Percentiles rank a stretch among this genome's conserved stretches.
Conservation (phyloP, 768 basidiomycete genomes). For the Paxillus rubicundulus region DNA sequence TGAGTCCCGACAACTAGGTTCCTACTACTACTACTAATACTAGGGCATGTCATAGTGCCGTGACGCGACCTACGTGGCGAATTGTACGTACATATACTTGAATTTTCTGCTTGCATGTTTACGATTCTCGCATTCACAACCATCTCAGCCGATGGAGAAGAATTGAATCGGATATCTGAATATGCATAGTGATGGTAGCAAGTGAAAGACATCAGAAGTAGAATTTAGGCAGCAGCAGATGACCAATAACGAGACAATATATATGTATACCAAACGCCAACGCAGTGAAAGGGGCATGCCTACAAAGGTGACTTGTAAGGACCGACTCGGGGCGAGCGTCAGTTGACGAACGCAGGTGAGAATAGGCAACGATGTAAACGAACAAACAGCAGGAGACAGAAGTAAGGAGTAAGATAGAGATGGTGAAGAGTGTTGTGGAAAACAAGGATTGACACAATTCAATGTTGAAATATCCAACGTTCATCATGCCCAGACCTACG, state of each 20-base stretch:
- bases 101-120: conserved; percentile 3
- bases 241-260: conserved; percentile 34
- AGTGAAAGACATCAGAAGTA: conserved; percentile 33
- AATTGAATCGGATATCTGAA: conserved; percentile 38
- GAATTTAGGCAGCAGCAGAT: conserved; percentile 33
- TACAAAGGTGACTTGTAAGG: conserved; percentile 46
- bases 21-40: too few species aligned
- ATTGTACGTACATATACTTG: background rate
- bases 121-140: background rate
- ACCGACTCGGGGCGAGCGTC: conserved; percentile 59
- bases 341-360: conserved; percentile 51
- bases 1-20: too few species aligned
- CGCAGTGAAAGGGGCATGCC: conserved; percentile 33
- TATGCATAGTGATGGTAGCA: conserved; percentile 48
- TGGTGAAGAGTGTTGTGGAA: conserved; percentile 22
- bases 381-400: conserved; percentile 33
- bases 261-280: conserved; percentile 32
- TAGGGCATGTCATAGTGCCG: too few species aligned
- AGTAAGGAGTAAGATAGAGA: conserved; percentile 20
- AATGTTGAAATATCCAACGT: conserved; percentile 5
- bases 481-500: conserved; percentile 81
- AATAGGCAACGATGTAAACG: conserved; percentile 49
- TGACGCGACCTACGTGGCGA: conserved; percentile 6
- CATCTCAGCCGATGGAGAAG: conserved; percentile 6
- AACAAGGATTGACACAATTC: conserved; percentile 22